Evolutionary conservation across 805 yeast species (phyloP), one percentile per base, ranked within the genome.

Genomic region (Metschnikowia colocasiae): DNA sequence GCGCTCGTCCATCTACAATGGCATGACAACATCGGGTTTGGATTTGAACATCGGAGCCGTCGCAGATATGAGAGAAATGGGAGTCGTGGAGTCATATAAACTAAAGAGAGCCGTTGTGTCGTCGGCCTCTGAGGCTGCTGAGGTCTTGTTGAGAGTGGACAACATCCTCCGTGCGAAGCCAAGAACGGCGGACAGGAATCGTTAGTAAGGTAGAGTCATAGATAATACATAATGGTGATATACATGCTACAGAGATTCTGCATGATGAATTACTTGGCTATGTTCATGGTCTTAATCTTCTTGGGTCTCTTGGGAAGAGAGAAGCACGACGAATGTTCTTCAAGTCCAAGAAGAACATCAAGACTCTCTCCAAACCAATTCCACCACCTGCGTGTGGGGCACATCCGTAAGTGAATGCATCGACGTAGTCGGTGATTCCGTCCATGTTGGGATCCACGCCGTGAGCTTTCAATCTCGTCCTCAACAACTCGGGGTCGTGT

Each of bases 301-400:
- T 84, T 56, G 99, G 99, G 71, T 94, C 99, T 76, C 99, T 87
- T 66, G 99, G 99, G 94, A 94, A 94, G 65, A 92, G 74, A 10
- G 96, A 85, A n/a, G 99, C 97, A 67, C 99, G 85, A 73, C 99
- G 86, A 59, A 94, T 94, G 75, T 94, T 94, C 77, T 92, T 92
- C 76, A 94, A 79, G 64, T 90, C 99, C 67, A 94, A 79, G 83
- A 79, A 94, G 80, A 94, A 94, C 99, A 94, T 94, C 54, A 94
- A 89, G 30, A 94, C 99, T 76, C 99, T 87, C 75, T 94, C 99
- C 57, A 94, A 75, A 63, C 99, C 99, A 66, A 94, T 94, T 71
- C 99, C 99, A 75, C 99, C 99, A 68, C 99, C 99, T 30, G 96
- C 99, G 63, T 94, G 99, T 42, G 99, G 99, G 54, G 96, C 85